Percentiles rank a stretch among this genome's conserved stretches.
Evolutionary conservation across 805 yeast genomes (phyloP).

Genomic region (Debaryomyces tyrocola): DNA sequence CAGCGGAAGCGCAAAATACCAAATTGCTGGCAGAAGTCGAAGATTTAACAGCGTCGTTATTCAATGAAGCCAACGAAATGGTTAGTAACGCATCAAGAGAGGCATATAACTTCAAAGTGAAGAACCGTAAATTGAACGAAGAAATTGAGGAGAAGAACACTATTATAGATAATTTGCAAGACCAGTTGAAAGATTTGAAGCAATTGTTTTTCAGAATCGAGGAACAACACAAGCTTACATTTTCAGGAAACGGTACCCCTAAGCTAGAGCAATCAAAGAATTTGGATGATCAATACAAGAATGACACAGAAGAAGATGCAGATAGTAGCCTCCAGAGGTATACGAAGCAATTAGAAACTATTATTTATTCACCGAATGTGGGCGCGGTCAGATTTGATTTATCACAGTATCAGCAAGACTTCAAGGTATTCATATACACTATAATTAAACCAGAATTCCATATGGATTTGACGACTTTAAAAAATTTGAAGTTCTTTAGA

Average conservation of each 20-base stretch:
- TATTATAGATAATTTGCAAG: constrained; percentile 61
- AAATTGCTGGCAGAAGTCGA: constrained; percentile 72
- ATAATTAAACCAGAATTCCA: constrained; percentile 33
- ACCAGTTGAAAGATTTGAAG: constrained; percentile 69
- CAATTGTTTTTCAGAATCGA: constrained; percentile 56
- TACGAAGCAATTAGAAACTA: constrained; percentile 15
- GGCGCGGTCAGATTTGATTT: constrained; percentile 47
- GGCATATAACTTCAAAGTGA: constrained; percentile 56
- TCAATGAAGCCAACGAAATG: constrained; percentile 83
- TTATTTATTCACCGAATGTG: constrained; percentile 33
- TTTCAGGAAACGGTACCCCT: constrained; percentile 13
- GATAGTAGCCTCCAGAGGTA: not conserved
- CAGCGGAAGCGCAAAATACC: constrained; percentile 59
- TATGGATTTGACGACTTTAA: constrained; percentile 41
- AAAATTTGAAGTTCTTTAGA: constrained; percentile 59
- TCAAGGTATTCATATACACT: constrained; percentile 39
- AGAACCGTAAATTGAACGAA: constrained; percentile 54
- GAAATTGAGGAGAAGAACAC: constrained; percentile 66
- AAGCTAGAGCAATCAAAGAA: constrained; percentile 4
- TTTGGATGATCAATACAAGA: not conserved
- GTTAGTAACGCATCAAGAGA: constrained; percentile 76
- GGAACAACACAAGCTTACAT: constrained; percentile 26
- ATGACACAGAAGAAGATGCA: constrained; percentile 5
- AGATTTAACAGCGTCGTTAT: constrained; percentile 72
- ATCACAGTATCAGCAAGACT: constrained; percentile 40